Percentiles rank a stretch among this genome's conserved stretches.
Conservation (phyloP, 805 yeast species). For the Martiniozyma abietophila region DNA sequence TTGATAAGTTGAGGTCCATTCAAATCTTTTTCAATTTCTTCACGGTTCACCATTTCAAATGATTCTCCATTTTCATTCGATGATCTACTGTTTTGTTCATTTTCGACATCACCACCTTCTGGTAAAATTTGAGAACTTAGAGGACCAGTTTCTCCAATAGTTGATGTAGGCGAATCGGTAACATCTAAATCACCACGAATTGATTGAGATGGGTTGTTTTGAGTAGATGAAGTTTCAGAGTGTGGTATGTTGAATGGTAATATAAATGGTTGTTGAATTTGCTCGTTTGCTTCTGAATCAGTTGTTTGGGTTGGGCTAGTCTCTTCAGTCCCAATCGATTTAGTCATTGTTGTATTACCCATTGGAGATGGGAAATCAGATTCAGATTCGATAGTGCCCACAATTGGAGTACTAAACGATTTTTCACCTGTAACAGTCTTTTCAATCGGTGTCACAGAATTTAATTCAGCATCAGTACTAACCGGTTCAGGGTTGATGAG, state of each 20-base stretch:
- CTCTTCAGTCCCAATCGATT: conserved; percentile 6
- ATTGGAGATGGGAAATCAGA: conserved; percentile 18
- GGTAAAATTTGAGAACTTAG: conserved; percentile 24
- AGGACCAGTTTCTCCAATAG: conserved; percentile 24
- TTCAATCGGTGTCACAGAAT: too few relatives aligned
- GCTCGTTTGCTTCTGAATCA: conserved; percentile 11
- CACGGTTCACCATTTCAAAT: conserved; percentile 42
- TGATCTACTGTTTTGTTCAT: conserved; percentile 5
- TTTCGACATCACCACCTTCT: conserved; percentile 16
- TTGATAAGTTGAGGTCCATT: conserved; percentile 8
- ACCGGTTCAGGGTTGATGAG: too few relatives aligned
- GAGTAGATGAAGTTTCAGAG: conserved; percentile 82
- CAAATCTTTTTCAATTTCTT: conserved; percentile 4
- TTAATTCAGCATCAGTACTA: background rate
- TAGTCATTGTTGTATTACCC: conserved; percentile 15
- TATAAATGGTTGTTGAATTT: conserved; percentile 19
- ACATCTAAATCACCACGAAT: conserved; percentile 67
- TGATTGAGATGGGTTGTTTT: conserved; percentile 84
- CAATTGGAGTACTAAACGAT: too few relatives aligned
- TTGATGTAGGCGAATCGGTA: conserved; percentile 30
- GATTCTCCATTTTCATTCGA: conserved; percentile 32
- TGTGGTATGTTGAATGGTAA: conserved; percentile 53
- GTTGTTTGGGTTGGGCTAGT: conserved; percentile 41
- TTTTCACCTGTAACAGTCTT: too few relatives aligned
- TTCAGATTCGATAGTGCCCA: background rate